phyloP scores from a whole-genome alignment of 495 filamentous ascomycete genomes.

The Aspergillus conjunctus region DNA sequence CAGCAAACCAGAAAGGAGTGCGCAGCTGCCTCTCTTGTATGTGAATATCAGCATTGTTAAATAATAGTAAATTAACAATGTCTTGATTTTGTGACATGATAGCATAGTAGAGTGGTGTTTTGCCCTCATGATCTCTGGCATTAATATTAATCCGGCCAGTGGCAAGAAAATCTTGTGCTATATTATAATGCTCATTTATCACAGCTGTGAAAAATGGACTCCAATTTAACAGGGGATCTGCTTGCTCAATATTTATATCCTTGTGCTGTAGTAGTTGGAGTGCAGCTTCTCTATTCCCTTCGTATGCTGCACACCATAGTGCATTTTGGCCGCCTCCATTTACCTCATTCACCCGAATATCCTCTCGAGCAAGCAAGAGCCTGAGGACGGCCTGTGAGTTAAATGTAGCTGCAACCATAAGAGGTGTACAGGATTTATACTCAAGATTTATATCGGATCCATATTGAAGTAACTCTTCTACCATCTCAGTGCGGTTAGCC shows the following conservation, averaged over 20 bases:
- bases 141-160: conserved; percentile 5
- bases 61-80: not conserved
- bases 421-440: conserved; percentile 3
- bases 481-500: not conserved
- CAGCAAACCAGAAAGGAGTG: conserved; percentile 2
- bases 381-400: not conserved
- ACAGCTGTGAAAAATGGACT: not conserved
- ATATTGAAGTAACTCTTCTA: not conserved
- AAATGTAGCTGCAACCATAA: conserved; percentile 3
- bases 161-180: not conserved
- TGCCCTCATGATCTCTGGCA: not conserved
- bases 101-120: conserved; percentile 2
- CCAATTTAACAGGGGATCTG: not conserved
- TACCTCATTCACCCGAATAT: not conserved
- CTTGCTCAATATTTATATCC: conserved; percentile 3
- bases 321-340: not conserved
- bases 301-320: conserved; percentile 3
- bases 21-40: not conserved
- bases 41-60: conserved; percentile 1
- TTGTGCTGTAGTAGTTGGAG: not conserved
- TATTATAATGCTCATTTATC: not conserved
- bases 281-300: not conserved
- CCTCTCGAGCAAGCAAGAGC: not conserved
- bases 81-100: not conserved
- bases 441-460: conserved; percentile 5